phyloP scores from a whole-genome alignment of 148 eudicot genomes.

The Spergularia bocconei region DNA sequence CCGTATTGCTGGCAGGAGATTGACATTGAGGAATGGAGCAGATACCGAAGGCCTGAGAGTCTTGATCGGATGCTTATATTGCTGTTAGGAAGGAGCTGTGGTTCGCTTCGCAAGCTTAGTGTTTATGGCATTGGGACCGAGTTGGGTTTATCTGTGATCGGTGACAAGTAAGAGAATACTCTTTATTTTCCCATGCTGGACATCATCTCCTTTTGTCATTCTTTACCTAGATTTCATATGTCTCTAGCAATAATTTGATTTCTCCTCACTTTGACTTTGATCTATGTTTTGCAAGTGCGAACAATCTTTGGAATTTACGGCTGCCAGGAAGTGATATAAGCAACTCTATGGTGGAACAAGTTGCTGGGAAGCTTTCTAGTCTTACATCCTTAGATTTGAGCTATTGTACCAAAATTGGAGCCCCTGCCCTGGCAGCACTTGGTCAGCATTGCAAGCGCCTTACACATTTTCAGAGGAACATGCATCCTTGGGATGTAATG shows the following conservation, averaged over 20 bases:
- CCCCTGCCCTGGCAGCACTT: conserved; percentile 45
- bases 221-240: background rate
- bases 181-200: background rate
- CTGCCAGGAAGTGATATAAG: conserved; percentile 60
- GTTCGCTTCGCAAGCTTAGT: conserved; percentile 56
- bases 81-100: conserved; percentile 55
- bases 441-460: conserved; percentile 56
- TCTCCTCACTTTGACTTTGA: background rate
- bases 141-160: conserved; percentile 49
- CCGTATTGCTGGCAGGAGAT: conserved; percentile 92
- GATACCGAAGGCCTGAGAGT: conserved; percentile 39
- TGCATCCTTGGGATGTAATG: conserved; percentile 60
- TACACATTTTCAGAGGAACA: conserved; percentile 43
- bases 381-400: conserved; percentile 65
- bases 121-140: conserved; percentile 55
- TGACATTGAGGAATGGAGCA: conserved; percentile 78
- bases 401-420: conserved; percentile 60
- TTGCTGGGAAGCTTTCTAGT: conserved; percentile 39
- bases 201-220: background rate
- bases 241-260: background rate
- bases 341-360: conserved; percentile 43
- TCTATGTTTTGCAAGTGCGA: conserved; percentile 47
- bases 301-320: conserved; percentile 45
- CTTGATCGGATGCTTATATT: conserved; percentile 65
- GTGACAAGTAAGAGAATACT: conserved; percentile 54